A percentile compares a stretch with the other conserved stretches of the same genome.
These are phyloP conservation scores for Lasiodiplodia sp. DNA, from an alignment of 2,329 filamentous ascomycete species.

Conservation along the genomic window DNA sequence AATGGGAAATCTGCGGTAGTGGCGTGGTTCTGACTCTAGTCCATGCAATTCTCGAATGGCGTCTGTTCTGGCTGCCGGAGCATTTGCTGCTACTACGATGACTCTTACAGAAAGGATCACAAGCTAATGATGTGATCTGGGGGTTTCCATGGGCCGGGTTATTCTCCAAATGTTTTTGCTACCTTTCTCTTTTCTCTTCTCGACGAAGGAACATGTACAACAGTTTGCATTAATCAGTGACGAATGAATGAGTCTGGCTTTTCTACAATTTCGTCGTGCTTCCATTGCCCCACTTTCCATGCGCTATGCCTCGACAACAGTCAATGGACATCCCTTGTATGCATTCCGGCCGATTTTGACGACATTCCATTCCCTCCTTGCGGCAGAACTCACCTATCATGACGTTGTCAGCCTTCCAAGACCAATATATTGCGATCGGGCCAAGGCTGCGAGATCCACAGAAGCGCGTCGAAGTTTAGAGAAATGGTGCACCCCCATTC, in stretches of 20 bases:
- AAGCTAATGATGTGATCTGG: slow-evolving; percentile 18
- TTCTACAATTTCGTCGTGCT: not conserved
- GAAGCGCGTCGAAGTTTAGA: not conserved
- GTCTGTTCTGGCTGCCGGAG: not conserved
- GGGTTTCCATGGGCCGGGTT: slow-evolving; percentile 13
- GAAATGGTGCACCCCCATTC: not conserved
- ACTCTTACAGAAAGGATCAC: slow-evolving; percentile 31
- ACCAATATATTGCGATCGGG: not conserved
- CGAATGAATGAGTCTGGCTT: slow-evolving; percentile 21
- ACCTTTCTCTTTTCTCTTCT: slow-evolving; percentile 6
- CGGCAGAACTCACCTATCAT: not conserved
- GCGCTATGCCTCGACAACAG: not conserved
- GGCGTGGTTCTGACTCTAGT: not conserved
- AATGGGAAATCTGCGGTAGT: slow-evolving; percentile 20
- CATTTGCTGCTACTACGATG: slow-evolving; percentile 11
- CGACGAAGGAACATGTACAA: slow-evolving; percentile 20
- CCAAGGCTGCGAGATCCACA: not conserved
- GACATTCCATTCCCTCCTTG: not conserved
- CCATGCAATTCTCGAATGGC: slow-evolving; percentile 1
- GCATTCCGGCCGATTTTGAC: not conserved
- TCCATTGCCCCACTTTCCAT: not conserved
- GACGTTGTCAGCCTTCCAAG: not conserved
- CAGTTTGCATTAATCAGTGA: slow-evolving; percentile 22
- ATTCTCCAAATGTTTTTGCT: slow-evolving; percentile 12
- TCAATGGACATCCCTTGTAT: not conserved